These are phyloP conservation scores for Paracoccidioides brasiliensis DNA, from an alignment of 2,329 filamentous ascomycete genomes.

Conservation along the genomic window DNA sequence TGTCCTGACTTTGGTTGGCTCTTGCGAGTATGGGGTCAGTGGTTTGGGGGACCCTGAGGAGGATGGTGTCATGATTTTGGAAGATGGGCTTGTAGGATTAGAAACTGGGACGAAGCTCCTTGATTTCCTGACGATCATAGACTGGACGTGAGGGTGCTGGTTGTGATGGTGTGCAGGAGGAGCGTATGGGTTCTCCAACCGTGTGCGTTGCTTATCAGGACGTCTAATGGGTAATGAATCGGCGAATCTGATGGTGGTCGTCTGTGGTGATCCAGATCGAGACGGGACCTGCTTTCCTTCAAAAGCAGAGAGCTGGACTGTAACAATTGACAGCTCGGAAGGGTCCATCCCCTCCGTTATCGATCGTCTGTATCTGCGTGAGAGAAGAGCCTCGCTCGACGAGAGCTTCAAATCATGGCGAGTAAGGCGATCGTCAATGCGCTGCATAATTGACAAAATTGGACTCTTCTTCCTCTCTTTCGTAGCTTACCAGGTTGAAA, in stretches of 20 bases:
- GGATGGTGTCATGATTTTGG: background rate
- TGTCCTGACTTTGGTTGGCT: background rate
- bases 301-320: background rate
- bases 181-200: background rate
- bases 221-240: background rate
- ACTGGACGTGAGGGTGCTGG: background rate
- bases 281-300: background rate
- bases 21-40: background rate
- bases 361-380: background rate
- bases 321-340: constrained; percentile 1
- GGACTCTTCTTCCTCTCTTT: background rate
- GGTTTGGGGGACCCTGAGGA: background rate
- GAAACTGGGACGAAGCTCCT: background rate
- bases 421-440: constrained; percentile 1
- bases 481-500: background rate
- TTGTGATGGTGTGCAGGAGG: background rate
- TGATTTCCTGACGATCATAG: background rate
- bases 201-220: background rate
- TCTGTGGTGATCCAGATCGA: background rate
- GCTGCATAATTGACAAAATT: background rate
- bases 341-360: background rate
- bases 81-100: background rate
- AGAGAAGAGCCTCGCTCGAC: background rate
- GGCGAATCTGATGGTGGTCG: constrained; percentile 1
- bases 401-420: constrained; percentile 1